Evolutionary conservation across 1,284 basidiomycete genomes (phyloP), one percentile per base, ranked within the genome.

Genomic region (Cryptococcus maquisensis): DNA sequence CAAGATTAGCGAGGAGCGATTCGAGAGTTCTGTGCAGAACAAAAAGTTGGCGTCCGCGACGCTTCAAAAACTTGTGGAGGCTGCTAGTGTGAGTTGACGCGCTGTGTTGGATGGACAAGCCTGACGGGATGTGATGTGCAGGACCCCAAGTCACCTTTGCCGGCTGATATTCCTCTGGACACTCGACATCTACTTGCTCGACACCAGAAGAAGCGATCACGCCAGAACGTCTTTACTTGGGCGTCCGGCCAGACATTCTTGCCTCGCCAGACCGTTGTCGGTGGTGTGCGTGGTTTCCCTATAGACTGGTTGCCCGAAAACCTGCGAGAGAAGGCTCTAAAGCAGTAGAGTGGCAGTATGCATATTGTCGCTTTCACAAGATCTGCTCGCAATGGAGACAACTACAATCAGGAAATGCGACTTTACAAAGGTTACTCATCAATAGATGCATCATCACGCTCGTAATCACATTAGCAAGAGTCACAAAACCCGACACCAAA

Each of bases 1-100:
- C 70, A 91, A 90, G 76, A 88, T 94, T 55, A 82, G 87, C 1
- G 89, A 87, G 69, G 91, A 92, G 65, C 83, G 87, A 69, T 90
- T 89, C 72, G 83, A 84, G 3, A 80, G 83, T 62, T 81, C 84
- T 1, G 80, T 83, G 23, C 86, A 88, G 86, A 94, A 94, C 73
- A 74, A 91, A 62, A 91, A 91, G 72, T 90, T 87, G 84, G 86
- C 84, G 21, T 87, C 86, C 64, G 89, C 93, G 66, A 81, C 83
- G 10, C 72, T 94, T 49, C 86, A 90, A 66, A 77, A 81, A 57
- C 76, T 94, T 39, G 73, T 92, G 57, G 75, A 74, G 13, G 84
- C 86, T 64, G 87, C 90, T 13, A 92, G 92, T 72, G 91, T 92
- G 58, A 60, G 77, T 52, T 15, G 15, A n/a, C n/a, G n/a, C n/a